These are phyloP conservation scores for Dactylellina sp. DNA, from an alignment of 2,329 filamentous ascomycete genomes.

Conservation along the genomic window DNA sequence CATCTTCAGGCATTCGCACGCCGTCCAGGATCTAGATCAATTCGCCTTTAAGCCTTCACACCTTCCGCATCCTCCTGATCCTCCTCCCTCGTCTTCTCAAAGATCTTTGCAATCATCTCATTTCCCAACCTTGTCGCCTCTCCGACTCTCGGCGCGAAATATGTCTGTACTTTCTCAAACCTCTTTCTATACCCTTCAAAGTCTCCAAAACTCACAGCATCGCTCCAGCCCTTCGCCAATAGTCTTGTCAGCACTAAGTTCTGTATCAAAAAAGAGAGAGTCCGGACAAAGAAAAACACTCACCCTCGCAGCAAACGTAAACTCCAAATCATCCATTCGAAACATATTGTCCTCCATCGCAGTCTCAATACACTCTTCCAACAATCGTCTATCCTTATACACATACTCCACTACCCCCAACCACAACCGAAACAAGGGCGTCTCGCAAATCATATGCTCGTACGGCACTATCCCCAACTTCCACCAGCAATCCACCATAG, in stretches of 20 bases:
- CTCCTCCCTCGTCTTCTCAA: slow-evolving; percentile 76
- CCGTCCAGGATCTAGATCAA: neutral
- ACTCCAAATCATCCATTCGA: slow-evolving; percentile 94
- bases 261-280: slow-evolving; percentile 2
- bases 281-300: slow-evolving; percentile 27
- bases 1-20: slow-evolving; percentile 2
- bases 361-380: slow-evolving; percentile 86
- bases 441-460: slow-evolving; percentile 99
- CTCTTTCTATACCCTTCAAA: slow-evolving; percentile 93
- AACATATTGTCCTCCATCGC: slow-evolving; percentile 91
- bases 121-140: slow-evolving; percentile 90
- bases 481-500: slow-evolving; percentile 99
- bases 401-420: slow-evolving; percentile 97
- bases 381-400: slow-evolving; percentile 82
- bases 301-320: slow-evolving; percentile 90
- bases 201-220: slow-evolving; percentile 88
- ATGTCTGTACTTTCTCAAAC: slow-evolving; percentile 88
- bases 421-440: slow-evolving; percentile 95
- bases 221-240: slow-evolving; percentile 79
- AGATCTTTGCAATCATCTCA: slow-evolving; percentile 95
- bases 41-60: neutral
- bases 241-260: neutral
- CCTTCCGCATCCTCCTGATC: slow-evolving; percentile 24
- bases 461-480: slow-evolving; percentile 93
- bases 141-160: slow-evolving; percentile 89